Percentiles rank a stretch among this genome's conserved stretches.
Conservation (phyloP, 1,139 yeast genomes). For the Barnettozyma hawaiiensis region DNA sequence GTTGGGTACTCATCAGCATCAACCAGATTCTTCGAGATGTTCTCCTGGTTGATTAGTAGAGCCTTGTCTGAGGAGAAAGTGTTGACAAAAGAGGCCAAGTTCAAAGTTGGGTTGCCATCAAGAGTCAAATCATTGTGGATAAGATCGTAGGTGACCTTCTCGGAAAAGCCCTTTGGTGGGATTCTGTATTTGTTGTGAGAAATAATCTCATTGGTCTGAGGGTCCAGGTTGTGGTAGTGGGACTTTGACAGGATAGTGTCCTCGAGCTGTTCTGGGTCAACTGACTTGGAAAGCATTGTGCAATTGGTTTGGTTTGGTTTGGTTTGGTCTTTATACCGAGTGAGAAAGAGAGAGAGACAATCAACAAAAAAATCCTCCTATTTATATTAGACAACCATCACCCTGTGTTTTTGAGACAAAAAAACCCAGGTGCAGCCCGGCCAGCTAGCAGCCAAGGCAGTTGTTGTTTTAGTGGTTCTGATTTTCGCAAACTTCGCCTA, state of each 20-base stretch:
- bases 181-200: slow-evolving; percentile 42
- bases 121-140: slow-evolving; percentile 69
- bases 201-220: slow-evolving; percentile 18
- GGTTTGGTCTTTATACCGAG: no score
- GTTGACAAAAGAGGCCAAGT: slow-evolving; percentile 86
- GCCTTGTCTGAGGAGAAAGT: slow-evolving; percentile 56
- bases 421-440: no score
- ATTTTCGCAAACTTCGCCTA: no score
- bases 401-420: no score
- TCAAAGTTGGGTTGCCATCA: slow-evolving; percentile 81
- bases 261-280: slow-evolving; percentile 25
- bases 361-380: no score
- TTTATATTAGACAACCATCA: no score
- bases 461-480: no score
- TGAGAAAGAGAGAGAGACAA: no score
- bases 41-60: slow-evolving; percentile 52
- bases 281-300: slow-evolving; percentile 21
- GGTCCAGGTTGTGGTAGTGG: slow-evolving; percentile 23
- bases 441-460: no score
- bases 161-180: slow-evolving; percentile 51
- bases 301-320: no score
- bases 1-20: slow-evolving; percentile 94
- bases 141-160: slow-evolving; percentile 52
- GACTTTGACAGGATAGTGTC: slow-evolving; percentile 21
- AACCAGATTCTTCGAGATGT: slow-evolving; percentile 80